These are phyloP conservation scores for Bassia scoparia DNA, from an alignment of 148 eudicot species.

Conservation along the genomic window DNA sequence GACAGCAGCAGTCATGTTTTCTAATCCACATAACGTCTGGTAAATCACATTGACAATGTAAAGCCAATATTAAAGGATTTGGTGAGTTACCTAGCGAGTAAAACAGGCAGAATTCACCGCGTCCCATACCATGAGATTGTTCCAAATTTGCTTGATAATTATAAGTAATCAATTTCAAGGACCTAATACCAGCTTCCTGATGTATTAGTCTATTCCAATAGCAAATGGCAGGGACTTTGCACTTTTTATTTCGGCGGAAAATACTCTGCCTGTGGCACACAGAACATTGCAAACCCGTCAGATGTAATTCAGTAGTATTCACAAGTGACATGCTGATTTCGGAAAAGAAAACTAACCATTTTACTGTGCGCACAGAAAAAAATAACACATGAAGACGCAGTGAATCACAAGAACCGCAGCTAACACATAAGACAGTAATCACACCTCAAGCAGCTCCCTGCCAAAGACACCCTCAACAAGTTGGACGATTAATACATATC, in stretches of 20 bases:
- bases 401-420: not conserved
- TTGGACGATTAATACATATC: not conserved
- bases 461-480: slow-evolving; percentile 1
- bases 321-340: not conserved
- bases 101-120: not conserved
- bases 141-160: not conserved
- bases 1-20: not conserved
- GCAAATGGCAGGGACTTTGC: not conserved
- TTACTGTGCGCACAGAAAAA: not conserved
- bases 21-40: not conserved
- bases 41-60: not conserved
- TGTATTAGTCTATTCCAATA: not conserved
- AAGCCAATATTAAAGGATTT: not conserved
- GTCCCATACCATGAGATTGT: not conserved
- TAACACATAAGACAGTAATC: slow-evolving; percentile 9
- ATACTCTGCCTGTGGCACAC: not conserved
- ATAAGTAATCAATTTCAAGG: not conserved
- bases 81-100: not conserved
- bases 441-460: slow-evolving; percentile 8
- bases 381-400: slow-evolving; percentile 1
- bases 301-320: not conserved
- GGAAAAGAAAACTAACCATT: not conserved
- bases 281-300: not conserved
- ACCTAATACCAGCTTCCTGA: not conserved
- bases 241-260: not conserved